Evolutionary conservation across 2,329 filamentous ascomycete genomes (phyloP).

Genomic region (Paraphoma sp.): DNA sequence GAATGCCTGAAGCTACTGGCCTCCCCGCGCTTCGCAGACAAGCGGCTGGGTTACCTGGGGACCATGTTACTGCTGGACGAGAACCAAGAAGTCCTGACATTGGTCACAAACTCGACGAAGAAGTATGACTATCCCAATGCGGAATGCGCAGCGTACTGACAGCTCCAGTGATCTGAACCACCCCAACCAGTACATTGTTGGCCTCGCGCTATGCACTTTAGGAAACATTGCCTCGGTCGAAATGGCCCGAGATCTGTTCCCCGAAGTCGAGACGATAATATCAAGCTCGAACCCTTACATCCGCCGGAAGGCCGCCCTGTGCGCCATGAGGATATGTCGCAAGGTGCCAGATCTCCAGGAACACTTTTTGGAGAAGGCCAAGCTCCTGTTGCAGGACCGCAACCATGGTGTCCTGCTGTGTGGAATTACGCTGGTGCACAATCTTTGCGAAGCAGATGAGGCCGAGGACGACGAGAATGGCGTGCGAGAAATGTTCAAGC

Average conservation of each 20-base stretch:
- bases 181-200: slow-evolving; percentile 98
- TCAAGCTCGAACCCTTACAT: slow-evolving; percentile 98
- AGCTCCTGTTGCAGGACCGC: slow-evolving; percentile 84
- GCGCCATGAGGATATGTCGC: slow-evolving; percentile 97
- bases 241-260: slow-evolving; percentile 97
- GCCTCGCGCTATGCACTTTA: slow-evolving; percentile 91
- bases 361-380: slow-evolving; percentile 94
- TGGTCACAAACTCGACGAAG: slow-evolving; percentile 97
- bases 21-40: slow-evolving; percentile 96
- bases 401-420: slow-evolving; percentile 96
- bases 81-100: slow-evolving; percentile 95
- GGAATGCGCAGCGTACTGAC: slow-evolving; percentile 16
- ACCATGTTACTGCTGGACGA: slow-evolving; percentile 96
- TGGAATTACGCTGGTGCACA: slow-evolving; percentile 87
- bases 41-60: slow-evolving; percentile 91
- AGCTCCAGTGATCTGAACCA: slow-evolving; percentile 85
- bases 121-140: slow-evolving; percentile 68
- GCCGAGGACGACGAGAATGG: slow-evolving; percentile 88
- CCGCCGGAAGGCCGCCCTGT: slow-evolving; percentile 94
- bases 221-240: slow-evolving; percentile 98
- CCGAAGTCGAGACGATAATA: slow-evolving; percentile 91
- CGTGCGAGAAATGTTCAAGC: slow-evolving; percentile 88
- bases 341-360: slow-evolving; percentile 98
- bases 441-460: slow-evolving; percentile 93
- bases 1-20: slow-evolving; percentile 98